Evolutionary conservation across 2,329 filamentous ascomycete genomes (phyloP), one percentile per base, ranked within the genome.

Genomic region (Fusarium neocosmosporiellum): DNA sequence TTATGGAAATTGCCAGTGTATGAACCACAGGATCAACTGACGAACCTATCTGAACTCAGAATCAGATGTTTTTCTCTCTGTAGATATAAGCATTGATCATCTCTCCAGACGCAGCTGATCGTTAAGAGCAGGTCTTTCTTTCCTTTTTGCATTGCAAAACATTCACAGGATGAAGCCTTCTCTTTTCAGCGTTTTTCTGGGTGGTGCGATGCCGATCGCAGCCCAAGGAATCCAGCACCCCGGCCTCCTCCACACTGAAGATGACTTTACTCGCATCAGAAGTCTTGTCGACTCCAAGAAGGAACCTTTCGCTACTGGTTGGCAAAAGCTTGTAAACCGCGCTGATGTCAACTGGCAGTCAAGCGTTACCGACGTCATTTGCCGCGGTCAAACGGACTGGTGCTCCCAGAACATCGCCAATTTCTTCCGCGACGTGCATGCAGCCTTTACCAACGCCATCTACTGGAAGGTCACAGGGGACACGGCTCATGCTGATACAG

Each of bases 401-500:
- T 31, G 39, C 18, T 6, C 37, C 9, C 14, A 59, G 39, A 59
- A 59, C 16, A n/a, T 29, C 16, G 39, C 57, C 18, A 29, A 22
- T 22, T 8, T 59, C 14, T 59, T 33, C n/a, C 37, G 39, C 18
- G 39, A 59, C 16, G 57, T 29, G 13, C 27, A 31, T 11, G 27
- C 31, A 13, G 57, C 57, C 20, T 59, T 48, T 18, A 22, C 18
- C 24, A 46, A 48, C 31, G 82, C 82, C 7, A 65, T 86, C 1
- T 78, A 80, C 24, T 86, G 83, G 84, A 81, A 80, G 66, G 71
- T 86, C 50, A 79, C 81, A 1, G 81, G 80, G 7, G 73, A 84
- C 46, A 76, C 75, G 1, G 72, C 75, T 2, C 83, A 81, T 64
- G 84, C 82, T 0, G 78, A 83, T 18, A 74, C 83, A 0, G 81